Conservation (phyloP, 2,329 filamentous ascomycete species). For the Xylaria sp. region DNA sequence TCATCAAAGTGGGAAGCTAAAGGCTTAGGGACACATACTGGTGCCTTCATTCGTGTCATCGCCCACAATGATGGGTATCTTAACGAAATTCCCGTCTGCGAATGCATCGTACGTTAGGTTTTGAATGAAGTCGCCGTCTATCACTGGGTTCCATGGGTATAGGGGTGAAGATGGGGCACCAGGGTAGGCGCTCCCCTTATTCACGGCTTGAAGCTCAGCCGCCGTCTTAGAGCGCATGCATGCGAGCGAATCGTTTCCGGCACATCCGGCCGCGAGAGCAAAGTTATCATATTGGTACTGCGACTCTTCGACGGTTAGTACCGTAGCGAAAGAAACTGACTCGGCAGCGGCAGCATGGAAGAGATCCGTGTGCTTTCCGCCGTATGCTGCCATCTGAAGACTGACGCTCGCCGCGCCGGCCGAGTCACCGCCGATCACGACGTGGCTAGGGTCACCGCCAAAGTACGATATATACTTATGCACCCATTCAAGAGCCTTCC, state of each 20-base stretch:
- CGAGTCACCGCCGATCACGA: slow-evolving; percentile 75
- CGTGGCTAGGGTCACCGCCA: slow-evolving; percentile 74
- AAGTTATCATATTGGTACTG: slow-evolving; percentile 65
- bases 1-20: neutral
- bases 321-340: slow-evolving; percentile 63
- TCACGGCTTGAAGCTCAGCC: slow-evolving; percentile 56
- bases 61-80: slow-evolving; percentile 65
- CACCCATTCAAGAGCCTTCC: slow-evolving; percentile 76
- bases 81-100: slow-evolving; percentile 61
- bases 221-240: slow-evolving; percentile 60
- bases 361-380: slow-evolving; percentile 59
- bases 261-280: slow-evolving; percentile 57
- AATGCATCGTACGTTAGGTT: slow-evolving; percentile 64
- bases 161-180: slow-evolving; percentile 53
- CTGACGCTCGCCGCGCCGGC: slow-evolving; percentile 75
- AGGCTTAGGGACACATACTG: slow-evolving; percentile 20
- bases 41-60: slow-evolving; percentile 75
- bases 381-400: slow-evolving; percentile 69
- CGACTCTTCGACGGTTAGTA: slow-evolving; percentile 59
- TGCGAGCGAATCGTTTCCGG: slow-evolving; percentile 53
- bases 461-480: slow-evolving; percentile 73
- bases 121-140: slow-evolving; percentile 65
- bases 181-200: slow-evolving; percentile 55
- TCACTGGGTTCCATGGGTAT: slow-evolving; percentile 65
- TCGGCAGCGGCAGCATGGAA: slow-evolving; percentile 65